Evolutionary conservation across 495 filamentous ascomycete species (phyloP).

Genomic region (Penicillium bialowiezense): DNA sequence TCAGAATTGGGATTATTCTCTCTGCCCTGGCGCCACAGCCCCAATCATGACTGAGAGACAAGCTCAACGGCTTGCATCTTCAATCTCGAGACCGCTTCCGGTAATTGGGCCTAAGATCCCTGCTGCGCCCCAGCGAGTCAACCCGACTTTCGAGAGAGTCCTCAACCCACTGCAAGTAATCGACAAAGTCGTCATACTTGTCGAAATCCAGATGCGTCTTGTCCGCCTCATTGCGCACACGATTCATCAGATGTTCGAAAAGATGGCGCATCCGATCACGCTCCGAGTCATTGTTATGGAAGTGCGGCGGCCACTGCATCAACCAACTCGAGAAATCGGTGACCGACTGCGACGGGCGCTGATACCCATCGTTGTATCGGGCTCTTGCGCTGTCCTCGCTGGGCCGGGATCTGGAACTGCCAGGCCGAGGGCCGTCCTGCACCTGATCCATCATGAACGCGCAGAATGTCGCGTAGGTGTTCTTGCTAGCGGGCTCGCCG

Average conservation of each 20-base stretch:
- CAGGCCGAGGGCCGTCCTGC: too few species aligned
- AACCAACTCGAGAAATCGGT: slow-evolving; percentile 13
- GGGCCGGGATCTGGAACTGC: too few species aligned
- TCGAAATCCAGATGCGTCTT: slow-evolving; percentile 7
- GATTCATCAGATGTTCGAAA: slow-evolving; percentile 6
- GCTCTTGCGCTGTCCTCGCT: too few species aligned
- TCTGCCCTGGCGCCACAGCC: too few species aligned
- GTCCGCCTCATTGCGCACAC: neutral
- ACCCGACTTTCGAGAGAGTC: neutral
- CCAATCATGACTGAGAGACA: too few species aligned
- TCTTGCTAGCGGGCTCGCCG: neutral
- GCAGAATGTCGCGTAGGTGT: slow-evolving; percentile 3
- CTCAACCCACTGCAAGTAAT: slow-evolving; percentile 13
- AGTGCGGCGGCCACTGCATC: slow-evolving; percentile 11
- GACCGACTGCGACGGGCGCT: slow-evolving; percentile 6
- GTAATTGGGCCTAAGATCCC: neutral
- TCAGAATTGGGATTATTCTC: too few species aligned
- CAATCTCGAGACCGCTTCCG: slow-evolving; percentile 1
- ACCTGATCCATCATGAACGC: slow-evolving; percentile 6
- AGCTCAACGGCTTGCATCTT: too few species aligned
- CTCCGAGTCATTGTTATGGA: neutral
- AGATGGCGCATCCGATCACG: slow-evolving; percentile 15
- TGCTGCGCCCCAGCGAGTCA: neutral
- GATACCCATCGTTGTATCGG: slow-evolving; percentile 4
- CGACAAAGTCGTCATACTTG: slow-evolving; percentile 9